Percentiles rank a stretch among this genome's conserved stretches.
Conservation (phyloP, 345 rosid species). For the Eucalyptus marginata region DNA sequence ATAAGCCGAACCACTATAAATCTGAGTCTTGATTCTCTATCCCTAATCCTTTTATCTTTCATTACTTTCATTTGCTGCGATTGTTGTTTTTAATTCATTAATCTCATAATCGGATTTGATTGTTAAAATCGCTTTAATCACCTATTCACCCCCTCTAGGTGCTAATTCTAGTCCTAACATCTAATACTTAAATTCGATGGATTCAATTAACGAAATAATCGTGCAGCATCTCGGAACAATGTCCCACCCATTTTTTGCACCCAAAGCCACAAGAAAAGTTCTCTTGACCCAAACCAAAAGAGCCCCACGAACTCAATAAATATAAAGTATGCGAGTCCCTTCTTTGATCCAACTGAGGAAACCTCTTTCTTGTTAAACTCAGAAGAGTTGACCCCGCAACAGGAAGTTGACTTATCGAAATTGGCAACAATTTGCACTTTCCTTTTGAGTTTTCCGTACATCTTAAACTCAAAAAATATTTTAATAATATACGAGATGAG, state of each 20-base stretch:
- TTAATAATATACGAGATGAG: neutral
- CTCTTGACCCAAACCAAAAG: neutral
- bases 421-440: neutral
- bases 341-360: neutral
- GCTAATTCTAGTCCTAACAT: too few species aligned
- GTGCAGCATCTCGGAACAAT: neutral
- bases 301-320: neutral
- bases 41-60: too few species aligned
- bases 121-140: too few species aligned
- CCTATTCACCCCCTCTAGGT: too few species aligned
- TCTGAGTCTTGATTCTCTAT: too few species aligned
- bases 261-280: neutral
- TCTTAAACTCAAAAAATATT: neutral
- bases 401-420: neutral
- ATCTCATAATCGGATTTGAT: too few species aligned
- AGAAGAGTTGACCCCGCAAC: neutral
- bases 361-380: neutral
- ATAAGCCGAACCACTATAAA: too few species aligned
- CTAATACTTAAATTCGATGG: too few species aligned
- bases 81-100: too few species aligned
- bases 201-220: too few species aligned
- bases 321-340: neutral
- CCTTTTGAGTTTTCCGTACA: neutral
- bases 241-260: neutral
- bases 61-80: too few species aligned